Conservation (phyloP, 2,329 filamentous ascomycete species). For the Cryphonectria naterciae region DNA sequence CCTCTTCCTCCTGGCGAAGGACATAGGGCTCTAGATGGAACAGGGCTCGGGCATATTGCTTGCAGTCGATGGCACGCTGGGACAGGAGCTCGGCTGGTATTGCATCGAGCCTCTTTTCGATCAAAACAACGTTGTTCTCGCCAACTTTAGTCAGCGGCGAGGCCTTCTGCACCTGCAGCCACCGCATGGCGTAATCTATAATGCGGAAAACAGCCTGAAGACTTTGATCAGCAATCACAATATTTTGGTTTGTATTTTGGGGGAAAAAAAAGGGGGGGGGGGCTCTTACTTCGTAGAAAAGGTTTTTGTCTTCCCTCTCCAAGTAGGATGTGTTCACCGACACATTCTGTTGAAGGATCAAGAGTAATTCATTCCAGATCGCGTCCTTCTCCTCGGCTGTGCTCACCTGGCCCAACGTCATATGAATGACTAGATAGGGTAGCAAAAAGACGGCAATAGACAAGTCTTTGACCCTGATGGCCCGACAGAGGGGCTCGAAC, state of each 20-base stretch:
- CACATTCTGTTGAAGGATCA: conserved; percentile 69
- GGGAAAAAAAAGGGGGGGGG: too few relatives aligned
- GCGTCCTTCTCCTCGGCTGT: conserved; percentile 65
- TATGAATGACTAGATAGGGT: conserved; percentile 83
- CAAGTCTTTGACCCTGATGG: conserved; percentile 84
- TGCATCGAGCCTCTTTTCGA: conserved; percentile 55
- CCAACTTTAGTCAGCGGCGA: conserved; percentile 43
- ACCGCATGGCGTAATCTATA: conserved; percentile 88
- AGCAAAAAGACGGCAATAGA: conserved; percentile 86
- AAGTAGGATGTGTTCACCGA: conserved; percentile 56
- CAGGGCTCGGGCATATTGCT: conserved; percentile 86
- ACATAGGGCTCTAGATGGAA: conserved; percentile 91
- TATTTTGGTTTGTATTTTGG: conserved; percentile 1
- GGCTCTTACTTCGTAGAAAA: conserved; percentile 78
- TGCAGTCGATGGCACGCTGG: conserved; percentile 86
- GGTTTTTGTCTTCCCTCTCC: conserved; percentile 75
- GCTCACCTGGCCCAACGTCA: conserved; percentile 71
- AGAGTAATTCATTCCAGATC: conserved; percentile 73
- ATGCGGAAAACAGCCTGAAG: conserved; percentile 81
- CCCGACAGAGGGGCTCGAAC: conserved; percentile 79
- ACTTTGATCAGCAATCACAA: conserved; percentile 31
- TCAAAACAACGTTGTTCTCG: conserved; percentile 53
- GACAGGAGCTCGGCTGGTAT: conserved; percentile 79
- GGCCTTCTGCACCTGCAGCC: conserved; percentile 77
- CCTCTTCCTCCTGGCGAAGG: conserved; percentile 57